A percentile compares a stretch with the other conserved stretches of the same genome.
These are phyloP conservation scores for Cornus suecica DNA, from an alignment of 148 eudicot species.

Conservation along the genomic window DNA sequence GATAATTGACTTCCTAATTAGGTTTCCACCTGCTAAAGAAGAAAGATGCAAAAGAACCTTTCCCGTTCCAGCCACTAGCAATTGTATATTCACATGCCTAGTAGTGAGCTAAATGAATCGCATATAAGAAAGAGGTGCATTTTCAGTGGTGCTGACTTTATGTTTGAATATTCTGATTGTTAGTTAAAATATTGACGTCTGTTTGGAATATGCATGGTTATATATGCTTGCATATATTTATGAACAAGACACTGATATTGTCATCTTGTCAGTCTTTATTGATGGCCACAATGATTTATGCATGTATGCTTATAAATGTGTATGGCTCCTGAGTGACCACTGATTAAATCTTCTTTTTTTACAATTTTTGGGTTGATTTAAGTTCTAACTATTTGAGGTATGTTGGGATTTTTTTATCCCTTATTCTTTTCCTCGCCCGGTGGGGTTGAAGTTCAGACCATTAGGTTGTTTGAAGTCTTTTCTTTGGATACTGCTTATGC, in stretches of 20 bases:
- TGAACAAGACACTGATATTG: not conserved
- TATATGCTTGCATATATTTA: not conserved
- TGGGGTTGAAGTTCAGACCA: no score
- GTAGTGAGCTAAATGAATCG: not conserved
- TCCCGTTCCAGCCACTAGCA: not conserved
- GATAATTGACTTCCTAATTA: not conserved
- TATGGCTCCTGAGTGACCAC: no score
- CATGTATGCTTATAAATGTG: not conserved
- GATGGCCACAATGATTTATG: not conserved
- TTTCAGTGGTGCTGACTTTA: not conserved
- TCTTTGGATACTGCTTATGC: no score
- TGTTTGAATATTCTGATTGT: not conserved
- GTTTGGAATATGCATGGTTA: not conserved
- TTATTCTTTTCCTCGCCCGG: no score
- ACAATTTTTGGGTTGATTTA: no score
- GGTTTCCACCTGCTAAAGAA: not conserved
- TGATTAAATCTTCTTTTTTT: no score
- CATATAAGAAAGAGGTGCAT: not conserved
- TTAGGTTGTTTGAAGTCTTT: no score
- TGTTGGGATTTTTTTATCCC: no score
- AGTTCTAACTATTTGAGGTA: no score
- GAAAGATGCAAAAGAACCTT: not conserved
- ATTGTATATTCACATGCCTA: not conserved
- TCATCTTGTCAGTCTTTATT: not conserved
- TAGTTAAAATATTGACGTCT: not conserved